Percentiles rank a stretch among this genome's conserved stretches.
phyloP scores from a whole-genome alignment of 108 stramenopile genomes.

The Nitzschia palea region DNA sequence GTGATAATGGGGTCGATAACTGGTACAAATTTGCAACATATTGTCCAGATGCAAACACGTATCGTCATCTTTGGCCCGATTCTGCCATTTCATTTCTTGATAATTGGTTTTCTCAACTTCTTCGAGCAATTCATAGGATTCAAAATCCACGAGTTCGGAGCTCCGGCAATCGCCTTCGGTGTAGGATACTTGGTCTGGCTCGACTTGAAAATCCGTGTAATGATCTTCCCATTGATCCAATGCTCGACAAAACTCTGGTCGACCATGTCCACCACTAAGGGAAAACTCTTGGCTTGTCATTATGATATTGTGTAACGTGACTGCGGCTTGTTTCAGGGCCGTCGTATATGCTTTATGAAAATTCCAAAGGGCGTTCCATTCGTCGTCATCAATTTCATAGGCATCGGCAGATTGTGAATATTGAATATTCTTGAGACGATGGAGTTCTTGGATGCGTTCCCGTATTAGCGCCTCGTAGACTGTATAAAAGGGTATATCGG shows the following conservation, averaged over 20 bases:
- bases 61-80: constrained; percentile 29
- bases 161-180: not conserved
- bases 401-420: not conserved
- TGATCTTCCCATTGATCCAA: constrained; percentile 15
- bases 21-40: constrained; percentile 48
- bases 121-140: constrained; percentile 22
- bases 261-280: not conserved
- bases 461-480: constrained; percentile 1
- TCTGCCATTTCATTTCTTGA: constrained; percentile 24
- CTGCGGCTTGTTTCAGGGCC: constrained; percentile 20
- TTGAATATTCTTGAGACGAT: constrained; percentile 25
- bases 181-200: not conserved
- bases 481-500: not conserved
- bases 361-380: constrained; percentile 33
- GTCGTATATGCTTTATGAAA: constrained; percentile 25
- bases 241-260: constrained; percentile 11
- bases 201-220: constrained; percentile 2
- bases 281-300: not conserved
- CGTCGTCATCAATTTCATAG: constrained; percentile 22
- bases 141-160: constrained; percentile 1
- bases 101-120: constrained; percentile 24
- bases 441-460: constrained; percentile 14
- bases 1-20: constrained; percentile 53
- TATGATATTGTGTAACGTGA: constrained; percentile 3
- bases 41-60: constrained; percentile 72